Evolutionary conservation across 345 rosid genomes (phyloP).

Genomic region (Linum tenue): DNA sequence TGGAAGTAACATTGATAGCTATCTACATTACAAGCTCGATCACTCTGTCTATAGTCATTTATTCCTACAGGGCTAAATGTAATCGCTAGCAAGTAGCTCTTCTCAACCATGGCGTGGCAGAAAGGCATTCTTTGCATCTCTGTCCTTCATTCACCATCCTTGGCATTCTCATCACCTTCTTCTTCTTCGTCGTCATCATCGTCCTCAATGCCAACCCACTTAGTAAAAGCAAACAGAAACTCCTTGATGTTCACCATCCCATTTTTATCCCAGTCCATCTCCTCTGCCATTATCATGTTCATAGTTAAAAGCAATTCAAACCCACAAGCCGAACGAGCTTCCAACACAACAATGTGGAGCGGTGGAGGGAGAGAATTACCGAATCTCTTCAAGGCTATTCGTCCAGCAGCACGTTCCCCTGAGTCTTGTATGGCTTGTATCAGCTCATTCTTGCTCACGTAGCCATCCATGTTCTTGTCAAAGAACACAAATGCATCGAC

Average conservation of each 20-base stretch:
- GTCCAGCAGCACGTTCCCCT: conserved; percentile 81
- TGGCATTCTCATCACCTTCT: conserved; percentile 18
- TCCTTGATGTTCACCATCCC: conserved; percentile 94
- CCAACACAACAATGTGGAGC: background rate
- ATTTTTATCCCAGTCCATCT: conserved; percentile 99
- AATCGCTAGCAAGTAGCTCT: background rate
- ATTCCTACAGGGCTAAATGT: conserved; percentile 1
- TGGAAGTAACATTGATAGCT: background rate
- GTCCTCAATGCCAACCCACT: conserved; percentile 82
- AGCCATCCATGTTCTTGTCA: conserved; percentile 83
- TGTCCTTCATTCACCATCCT: background rate
- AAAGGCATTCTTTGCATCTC: background rate
- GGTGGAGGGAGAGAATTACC: conserved; percentile 32
- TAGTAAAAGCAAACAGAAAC: conserved; percentile 82
- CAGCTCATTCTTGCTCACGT: conserved; percentile 87
- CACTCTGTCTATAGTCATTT: background rate
- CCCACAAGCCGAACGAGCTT: background rate
- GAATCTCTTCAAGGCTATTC: conserved; percentile 86
- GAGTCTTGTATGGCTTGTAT: conserved; percentile 73
- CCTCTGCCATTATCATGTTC: conserved; percentile 45
- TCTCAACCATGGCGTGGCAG: background rate
- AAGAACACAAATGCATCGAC: conserved; percentile 82
- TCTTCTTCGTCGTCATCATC: conserved; percentile 62
- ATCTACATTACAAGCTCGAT: conserved; percentile 12
- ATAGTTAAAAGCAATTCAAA: background rate